These are phyloP conservation scores for Paramecium bursaria DNA, from an alignment of 73 alveolate genomes.

Conservation along the genomic window DNA sequence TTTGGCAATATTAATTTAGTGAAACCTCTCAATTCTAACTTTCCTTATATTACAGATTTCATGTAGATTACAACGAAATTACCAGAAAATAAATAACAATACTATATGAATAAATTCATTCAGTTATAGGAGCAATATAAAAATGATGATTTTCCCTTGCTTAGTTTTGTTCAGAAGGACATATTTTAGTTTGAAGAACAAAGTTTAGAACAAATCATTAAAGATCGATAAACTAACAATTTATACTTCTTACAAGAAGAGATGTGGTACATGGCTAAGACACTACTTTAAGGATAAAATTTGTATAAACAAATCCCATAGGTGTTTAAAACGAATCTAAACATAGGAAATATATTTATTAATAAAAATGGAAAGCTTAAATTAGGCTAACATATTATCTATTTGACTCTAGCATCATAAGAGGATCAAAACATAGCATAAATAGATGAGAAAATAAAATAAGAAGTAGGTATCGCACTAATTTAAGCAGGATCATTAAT, in stretches of 20 bases:
- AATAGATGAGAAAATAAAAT: conserved; percentile 51
- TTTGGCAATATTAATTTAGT: background rate
- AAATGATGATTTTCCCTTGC: conserved; percentile 1
- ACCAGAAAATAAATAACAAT: background rate
- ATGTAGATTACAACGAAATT: conserved; percentile 10
- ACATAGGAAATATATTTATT: background rate
- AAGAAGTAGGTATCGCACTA: too few species aligned
- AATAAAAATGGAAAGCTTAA: conserved; percentile 1
- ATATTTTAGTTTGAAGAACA: conserved; percentile 6
- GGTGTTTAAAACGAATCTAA: background rate
- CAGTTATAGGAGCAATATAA: conserved; percentile 1
- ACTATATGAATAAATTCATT: background rate
- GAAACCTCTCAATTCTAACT: background rate
- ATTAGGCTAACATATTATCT: background rate
- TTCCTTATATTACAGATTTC: background rate
- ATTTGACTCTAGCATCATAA: too few species aligned
- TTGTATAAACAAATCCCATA: background rate
- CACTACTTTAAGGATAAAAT: background rate
- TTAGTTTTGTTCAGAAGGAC: background rate
- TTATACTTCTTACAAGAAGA: background rate
- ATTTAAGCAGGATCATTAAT: too few species aligned
- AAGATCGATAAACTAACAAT: too few species aligned
- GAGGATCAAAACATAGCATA: background rate
- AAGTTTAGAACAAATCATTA: too few species aligned
- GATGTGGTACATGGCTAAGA: conserved; percentile 2